Evolutionary conservation across 2,329 filamentous ascomycete genomes (phyloP), one percentile per base, ranked within the genome.

Genomic region (Colletotrichum eleusines): DNA sequence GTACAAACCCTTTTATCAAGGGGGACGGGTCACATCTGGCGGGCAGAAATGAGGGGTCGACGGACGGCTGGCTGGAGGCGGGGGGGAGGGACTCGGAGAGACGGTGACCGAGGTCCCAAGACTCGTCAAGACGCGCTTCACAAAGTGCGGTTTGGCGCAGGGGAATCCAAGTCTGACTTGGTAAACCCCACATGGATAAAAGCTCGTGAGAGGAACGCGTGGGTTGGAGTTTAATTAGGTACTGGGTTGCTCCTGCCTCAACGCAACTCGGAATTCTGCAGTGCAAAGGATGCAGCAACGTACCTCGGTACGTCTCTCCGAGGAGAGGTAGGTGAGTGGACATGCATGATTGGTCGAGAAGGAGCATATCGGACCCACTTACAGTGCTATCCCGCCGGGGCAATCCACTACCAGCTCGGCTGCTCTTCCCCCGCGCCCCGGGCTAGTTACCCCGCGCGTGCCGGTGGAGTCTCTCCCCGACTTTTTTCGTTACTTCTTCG

Each of bases 391-490:
- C n/a, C 20, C 40, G 6, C 20, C 59, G 60, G 59, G 59, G 33
- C 20, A 51, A 44, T 50, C 67, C 63, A 33, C 63, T 50, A 23
- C 23, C 50, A 60, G 42, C 68, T 71, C 68, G 68, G 68, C 33
- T 62, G 51, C 63, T 71, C 68, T 64, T 71, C 68, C 64, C 68
- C 68, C 68, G 68, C 64, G 64, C 64, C 58, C 68, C 51, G 68
- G 68, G 51, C 44, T 23, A 55, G 50, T 71, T 71, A 71, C 68
- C 68, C 68, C 64, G 68, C 68, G 68, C 64, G 68, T 63, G 68
- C 51, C 51, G 23, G 68, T 68, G 68, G 68, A 51, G 63, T 12
- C n/a, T 14, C 50, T 62, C 68, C 40, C 40, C 5, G 40, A 20
- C 11, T 20, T 31, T 28, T 42, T 42, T 20, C 11, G 38, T 18